phyloP scores from a whole-genome alignment of 73 alveolate genomes.

The Tetrahymena elliotti region DNA sequence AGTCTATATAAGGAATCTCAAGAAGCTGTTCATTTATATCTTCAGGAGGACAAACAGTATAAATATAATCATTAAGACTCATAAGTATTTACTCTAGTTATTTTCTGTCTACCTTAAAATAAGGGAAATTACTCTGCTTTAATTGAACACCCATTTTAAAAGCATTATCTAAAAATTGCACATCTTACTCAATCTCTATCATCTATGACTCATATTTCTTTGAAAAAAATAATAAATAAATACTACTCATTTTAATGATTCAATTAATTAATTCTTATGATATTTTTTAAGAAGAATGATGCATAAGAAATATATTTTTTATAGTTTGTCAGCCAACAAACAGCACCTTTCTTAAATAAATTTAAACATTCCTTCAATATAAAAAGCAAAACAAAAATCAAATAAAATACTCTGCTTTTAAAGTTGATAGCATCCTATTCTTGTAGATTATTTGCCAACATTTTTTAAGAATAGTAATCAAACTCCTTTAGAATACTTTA shows the following conservation, averaged over 20 bases:
- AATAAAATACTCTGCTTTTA: neutral
- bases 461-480: neutral
- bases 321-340: too few relatives aligned
- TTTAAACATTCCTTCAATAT: too few relatives aligned
- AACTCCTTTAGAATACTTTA: neutral
- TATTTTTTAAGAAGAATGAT: too few relatives aligned
- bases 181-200: neutral
- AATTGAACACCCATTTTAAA: neutral
- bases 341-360: too few relatives aligned
- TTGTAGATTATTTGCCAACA: neutral
- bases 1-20: neutral
- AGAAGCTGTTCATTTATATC: neutral
- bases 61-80: neutral
- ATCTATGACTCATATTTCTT: neutral
- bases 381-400: neutral
- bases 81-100: neutral
- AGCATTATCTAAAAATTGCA: neutral
- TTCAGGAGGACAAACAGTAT: neutral
- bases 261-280: neutral
- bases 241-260: neutral
- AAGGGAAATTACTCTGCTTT: neutral
- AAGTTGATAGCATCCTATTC: neutral
- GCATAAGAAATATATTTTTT: too few relatives aligned
- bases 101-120: neutral
- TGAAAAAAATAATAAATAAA: neutral